A percentile compares a stretch with the other conserved stretches of the same genome.
Evolutionary conservation across 2,329 filamentous ascomycete species (phyloP).

Genomic region (Alternaria incomplexa): DNA sequence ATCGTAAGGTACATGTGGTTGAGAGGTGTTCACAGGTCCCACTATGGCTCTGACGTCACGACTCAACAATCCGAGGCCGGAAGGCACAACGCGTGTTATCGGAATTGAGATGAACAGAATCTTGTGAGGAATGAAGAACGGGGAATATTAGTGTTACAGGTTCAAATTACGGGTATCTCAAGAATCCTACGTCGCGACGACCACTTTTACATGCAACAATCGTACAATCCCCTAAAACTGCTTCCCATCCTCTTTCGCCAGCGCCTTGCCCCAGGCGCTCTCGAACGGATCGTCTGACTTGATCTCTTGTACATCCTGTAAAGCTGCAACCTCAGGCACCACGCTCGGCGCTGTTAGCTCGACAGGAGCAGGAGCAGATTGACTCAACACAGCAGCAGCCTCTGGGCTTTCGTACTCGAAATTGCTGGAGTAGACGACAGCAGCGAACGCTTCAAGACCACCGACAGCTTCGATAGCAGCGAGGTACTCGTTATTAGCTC

Average conservation of each 20-base stretch:
- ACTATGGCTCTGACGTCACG: constrained; percentile 28
- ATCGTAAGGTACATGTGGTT: neutral
- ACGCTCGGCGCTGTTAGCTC: constrained; percentile 50
- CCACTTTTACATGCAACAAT: constrained; percentile 3
- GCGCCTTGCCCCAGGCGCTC: constrained; percentile 72
- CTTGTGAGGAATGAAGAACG: neutral
- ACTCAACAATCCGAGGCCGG: constrained; percentile 17
- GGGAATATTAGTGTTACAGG: neutral
- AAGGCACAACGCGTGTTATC: constrained; percentile 1
- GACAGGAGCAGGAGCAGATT: constrained; percentile 50
- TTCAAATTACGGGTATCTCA: constrained; percentile 29
- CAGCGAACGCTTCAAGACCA: constrained; percentile 82
- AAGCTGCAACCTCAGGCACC: constrained; percentile 61
- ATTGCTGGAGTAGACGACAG: constrained; percentile 86
- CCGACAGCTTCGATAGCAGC: constrained; percentile 74
- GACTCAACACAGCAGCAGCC: constrained; percentile 13
- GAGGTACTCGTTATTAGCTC: constrained; percentile 57
- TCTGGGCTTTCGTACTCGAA: constrained; percentile 62
- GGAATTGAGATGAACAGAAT: neutral
- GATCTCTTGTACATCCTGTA: constrained; percentile 54
- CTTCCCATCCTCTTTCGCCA: constrained; percentile 53
- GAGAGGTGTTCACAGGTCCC: neutral
- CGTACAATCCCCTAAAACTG: constrained; percentile 8
- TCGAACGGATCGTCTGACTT: constrained; percentile 64
- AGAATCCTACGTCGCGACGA: constrained; percentile 6